Conservation (phyloP, 2,329 filamentous ascomycete genomes). For the Periconia sp. region DNA sequence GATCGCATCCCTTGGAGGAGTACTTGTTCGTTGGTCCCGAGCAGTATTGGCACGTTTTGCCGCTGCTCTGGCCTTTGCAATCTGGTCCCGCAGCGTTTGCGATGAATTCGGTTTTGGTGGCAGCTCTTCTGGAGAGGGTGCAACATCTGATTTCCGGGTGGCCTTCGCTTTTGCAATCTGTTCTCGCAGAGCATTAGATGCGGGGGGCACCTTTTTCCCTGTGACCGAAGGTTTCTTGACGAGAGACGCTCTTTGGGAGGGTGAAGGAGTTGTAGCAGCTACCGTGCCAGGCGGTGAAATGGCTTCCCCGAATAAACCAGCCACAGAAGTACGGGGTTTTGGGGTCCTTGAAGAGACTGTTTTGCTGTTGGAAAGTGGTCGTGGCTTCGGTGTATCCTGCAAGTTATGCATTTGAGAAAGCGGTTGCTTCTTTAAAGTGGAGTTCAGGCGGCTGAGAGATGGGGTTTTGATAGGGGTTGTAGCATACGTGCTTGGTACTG, state of each 20-base stretch:
- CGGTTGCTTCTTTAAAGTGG: conserved; percentile 33
- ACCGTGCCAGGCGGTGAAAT: conserved; percentile 27
- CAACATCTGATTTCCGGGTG: conserved; percentile 54
- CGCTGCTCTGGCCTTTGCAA: conserved; percentile 82
- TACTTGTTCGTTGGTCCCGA: conserved; percentile 22
- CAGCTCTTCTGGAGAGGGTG: conserved; percentile 13
- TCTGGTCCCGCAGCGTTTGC: conserved; percentile 80
- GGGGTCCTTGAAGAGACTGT: conserved; percentile 39
- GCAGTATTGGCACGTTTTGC: conserved; percentile 53
- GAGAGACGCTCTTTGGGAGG: conserved; percentile 12
- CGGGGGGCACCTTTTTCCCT: conserved; percentile 58
- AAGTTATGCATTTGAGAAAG: conserved; percentile 27
- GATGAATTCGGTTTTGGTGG: conserved; percentile 67
- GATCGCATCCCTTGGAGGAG: conserved; percentile 35
- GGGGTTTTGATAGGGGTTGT: conserved; percentile 36
- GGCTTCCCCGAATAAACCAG: conserved; percentile 38
- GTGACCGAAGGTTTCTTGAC: conserved; percentile 37
- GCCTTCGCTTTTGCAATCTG: conserved; percentile 93
- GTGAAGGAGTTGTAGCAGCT: conserved; percentile 19
- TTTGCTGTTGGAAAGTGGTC: conserved; percentile 39
- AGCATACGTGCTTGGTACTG: conserved; percentile 16
- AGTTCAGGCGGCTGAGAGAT: conserved; percentile 35
- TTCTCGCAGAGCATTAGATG: conserved; percentile 79
- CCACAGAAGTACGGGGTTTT: conserved; percentile 33
- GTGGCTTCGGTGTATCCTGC: conserved; percentile 29